Conservation (phyloP, 306 rosid species). For the Arachis hypogaea region DNA sequence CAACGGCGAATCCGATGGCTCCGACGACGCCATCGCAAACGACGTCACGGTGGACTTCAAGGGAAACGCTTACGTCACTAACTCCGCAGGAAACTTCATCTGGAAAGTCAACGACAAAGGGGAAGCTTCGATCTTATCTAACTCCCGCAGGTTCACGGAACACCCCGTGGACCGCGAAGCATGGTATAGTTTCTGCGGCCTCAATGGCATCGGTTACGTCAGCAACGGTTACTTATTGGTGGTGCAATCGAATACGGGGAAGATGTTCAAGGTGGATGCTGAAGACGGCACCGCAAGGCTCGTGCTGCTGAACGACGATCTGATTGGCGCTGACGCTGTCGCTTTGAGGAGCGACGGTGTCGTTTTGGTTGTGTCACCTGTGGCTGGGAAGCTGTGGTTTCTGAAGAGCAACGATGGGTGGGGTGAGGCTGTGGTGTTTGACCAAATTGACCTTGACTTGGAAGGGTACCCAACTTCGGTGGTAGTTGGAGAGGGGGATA, state of each 20-base stretch:
- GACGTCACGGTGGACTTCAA: conserved; percentile 68
- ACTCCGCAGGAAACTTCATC: conserved; percentile 63
- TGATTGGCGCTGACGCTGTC: conserved; percentile 58
- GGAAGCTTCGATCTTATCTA: conserved; percentile 68
- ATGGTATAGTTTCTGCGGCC: conserved; percentile 51
- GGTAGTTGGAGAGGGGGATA: conserved; percentile 49
- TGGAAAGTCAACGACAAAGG: conserved; percentile 71
- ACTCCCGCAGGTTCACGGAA: conserved; percentile 52
- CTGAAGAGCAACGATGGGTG: conserved; percentile 73
- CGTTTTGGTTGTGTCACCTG: conserved; percentile 68
- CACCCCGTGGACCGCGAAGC: conserved; percentile 44
- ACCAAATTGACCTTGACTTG: conserved; percentile 61
- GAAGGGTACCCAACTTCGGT: conserved; percentile 69
- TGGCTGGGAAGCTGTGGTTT: conserved; percentile 51
- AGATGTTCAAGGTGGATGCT: conserved; percentile 72
- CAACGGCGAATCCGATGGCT: not conserved
- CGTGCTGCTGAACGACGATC: conserved; percentile 55
- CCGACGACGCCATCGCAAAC: conserved; percentile 52
- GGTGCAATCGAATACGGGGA: conserved; percentile 79
- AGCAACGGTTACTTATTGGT: conserved; percentile 73
- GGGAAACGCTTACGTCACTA: conserved; percentile 88
- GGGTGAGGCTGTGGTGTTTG: conserved; percentile 61
- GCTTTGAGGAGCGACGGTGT: conserved; percentile 62
- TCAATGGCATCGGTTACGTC: conserved; percentile 76
- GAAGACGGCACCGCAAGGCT: conserved; percentile 62